Evolutionary conservation across 2,329 filamentous ascomycete species (phyloP).

Genomic region (Ophiostoma quercus): DNA sequence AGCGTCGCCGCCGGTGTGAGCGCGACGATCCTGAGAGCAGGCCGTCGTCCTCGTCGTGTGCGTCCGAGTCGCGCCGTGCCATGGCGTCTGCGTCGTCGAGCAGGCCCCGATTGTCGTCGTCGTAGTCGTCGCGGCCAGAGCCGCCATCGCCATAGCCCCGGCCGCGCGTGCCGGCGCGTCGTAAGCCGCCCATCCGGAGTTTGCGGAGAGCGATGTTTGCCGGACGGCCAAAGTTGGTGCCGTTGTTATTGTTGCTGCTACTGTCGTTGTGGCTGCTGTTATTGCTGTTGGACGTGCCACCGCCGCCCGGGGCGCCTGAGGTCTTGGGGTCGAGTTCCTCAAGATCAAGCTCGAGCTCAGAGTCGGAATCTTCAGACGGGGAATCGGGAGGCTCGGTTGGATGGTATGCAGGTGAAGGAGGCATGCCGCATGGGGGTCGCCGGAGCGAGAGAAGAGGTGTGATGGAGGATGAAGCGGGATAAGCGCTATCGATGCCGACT

Average conservation of each 20-base stretch:
- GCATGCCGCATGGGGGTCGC: conserved; percentile 47
- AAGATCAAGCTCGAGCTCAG: conserved; percentile 70
- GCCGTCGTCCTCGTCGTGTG: conserved; percentile 62
- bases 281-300: conserved; percentile 23
- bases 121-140: conserved; percentile 44
- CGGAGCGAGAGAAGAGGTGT: neutral
- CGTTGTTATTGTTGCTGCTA: neutral
- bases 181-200: conserved; percentile 60
- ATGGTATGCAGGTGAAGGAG: conserved; percentile 49
- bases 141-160: conserved; percentile 47
- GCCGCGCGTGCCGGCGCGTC: conserved; percentile 51
- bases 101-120: conserved; percentile 39
- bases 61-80: conserved; percentile 52
- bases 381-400: conserved; percentile 60
- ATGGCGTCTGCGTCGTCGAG: conserved; percentile 38
- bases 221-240: conserved; percentile 34
- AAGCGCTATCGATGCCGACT: conserved; percentile 1
- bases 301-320: conserved; percentile 30
- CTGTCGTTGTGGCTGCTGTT: neutral
- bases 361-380: conserved; percentile 65
- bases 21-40: conserved; percentile 55
- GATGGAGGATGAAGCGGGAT: neutral
- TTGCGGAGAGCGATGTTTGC: conserved; percentile 65
- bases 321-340: conserved; percentile 67
- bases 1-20: conserved; percentile 33